Conservation (phyloP, 1,284 basidiomycete genomes). For the Volvariella volvacea region DNA sequence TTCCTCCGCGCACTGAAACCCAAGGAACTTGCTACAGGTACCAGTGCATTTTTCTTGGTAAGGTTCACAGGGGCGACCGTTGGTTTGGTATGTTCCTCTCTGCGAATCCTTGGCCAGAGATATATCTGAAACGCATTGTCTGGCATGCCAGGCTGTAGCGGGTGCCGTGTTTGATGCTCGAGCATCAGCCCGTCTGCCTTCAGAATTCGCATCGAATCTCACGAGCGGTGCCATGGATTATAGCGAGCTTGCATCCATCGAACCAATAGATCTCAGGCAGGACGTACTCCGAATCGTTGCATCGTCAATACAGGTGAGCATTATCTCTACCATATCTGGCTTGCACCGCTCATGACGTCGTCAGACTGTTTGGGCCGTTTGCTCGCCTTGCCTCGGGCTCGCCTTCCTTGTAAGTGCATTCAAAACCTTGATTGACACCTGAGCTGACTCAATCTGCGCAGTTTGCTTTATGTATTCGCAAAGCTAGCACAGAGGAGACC, state of each 20-base stretch:
- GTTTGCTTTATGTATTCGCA: conserved; percentile 24
- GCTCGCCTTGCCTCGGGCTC: conserved; percentile 48
- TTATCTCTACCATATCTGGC: background rate
- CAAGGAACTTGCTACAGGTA: conserved; percentile 65
- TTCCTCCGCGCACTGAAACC: conserved; percentile 59
- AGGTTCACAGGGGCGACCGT: conserved; percentile 77
- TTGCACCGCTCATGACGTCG: conserved; percentile 7
- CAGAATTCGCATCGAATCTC: conserved; percentile 31
- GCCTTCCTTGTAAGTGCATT: conserved; percentile 38
- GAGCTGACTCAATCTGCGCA: conserved; percentile 25
- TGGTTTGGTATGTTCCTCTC: conserved; percentile 53
- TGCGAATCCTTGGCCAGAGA: conserved; percentile 6
- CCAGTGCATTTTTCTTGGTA: conserved; percentile 78
- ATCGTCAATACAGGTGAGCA: conserved; percentile 41
- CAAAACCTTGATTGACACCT: conserved; percentile 6
- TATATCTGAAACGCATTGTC: conserved; percentile 10
- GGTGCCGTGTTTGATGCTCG: conserved; percentile 66
- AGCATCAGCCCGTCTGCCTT: conserved; percentile 41
- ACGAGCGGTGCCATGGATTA: conserved; percentile 48
- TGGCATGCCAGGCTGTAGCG: conserved; percentile 50
- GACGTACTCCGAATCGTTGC: conserved; percentile 41
- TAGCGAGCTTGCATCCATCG: conserved; percentile 38
- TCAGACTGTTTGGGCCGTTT: conserved; percentile 58
- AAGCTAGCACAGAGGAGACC: conserved; percentile 21
- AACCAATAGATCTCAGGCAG: conserved; percentile 32